Percentiles rank a stretch among this genome's conserved stretches.
Conservation (phyloP, 257 asterid genomes). For the Solanum pimpinellifolium region DNA sequence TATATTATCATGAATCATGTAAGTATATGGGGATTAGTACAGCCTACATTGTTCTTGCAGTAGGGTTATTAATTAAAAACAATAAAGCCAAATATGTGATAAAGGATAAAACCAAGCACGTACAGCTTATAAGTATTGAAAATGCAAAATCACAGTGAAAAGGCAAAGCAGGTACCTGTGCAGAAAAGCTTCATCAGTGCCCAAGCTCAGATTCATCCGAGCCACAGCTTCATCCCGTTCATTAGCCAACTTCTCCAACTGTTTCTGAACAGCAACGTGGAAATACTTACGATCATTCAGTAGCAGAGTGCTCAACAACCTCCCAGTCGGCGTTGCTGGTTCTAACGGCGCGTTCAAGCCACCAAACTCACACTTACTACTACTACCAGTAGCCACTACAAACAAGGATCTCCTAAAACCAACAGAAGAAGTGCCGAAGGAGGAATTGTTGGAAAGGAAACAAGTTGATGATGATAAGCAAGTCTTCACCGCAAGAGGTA, state of each 20-base stretch:
- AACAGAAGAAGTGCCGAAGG: not conserved
- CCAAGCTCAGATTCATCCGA: constrained; percentile 40
- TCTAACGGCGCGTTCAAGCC: constrained; percentile 65
- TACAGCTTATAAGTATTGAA: not conserved
- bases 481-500: not conserved
- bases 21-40: not conserved
- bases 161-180: constrained; percentile 41
- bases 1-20: not conserved
- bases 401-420: constrained; percentile 17
- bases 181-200: constrained; percentile 67
- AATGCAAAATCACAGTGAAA: not conserved
- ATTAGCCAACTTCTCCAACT: constrained; percentile 43
- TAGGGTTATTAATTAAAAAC: not conserved
- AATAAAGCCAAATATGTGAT: not conserved
- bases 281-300: constrained; percentile 46
- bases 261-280: constrained; percentile 33
- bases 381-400: constrained; percentile 11
- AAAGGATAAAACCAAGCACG: not conserved
- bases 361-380: constrained; percentile 35
- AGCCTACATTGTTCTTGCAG: not conserved
- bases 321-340: constrained; percentile 63
- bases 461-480: not conserved
- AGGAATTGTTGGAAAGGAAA: not conserved
- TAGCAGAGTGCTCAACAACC: constrained; percentile 36
- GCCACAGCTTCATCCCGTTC: constrained; percentile 51